Conservation (phyloP, 2,329 filamentous ascomycete genomes). For the Pleomassaria siparia region DNA sequence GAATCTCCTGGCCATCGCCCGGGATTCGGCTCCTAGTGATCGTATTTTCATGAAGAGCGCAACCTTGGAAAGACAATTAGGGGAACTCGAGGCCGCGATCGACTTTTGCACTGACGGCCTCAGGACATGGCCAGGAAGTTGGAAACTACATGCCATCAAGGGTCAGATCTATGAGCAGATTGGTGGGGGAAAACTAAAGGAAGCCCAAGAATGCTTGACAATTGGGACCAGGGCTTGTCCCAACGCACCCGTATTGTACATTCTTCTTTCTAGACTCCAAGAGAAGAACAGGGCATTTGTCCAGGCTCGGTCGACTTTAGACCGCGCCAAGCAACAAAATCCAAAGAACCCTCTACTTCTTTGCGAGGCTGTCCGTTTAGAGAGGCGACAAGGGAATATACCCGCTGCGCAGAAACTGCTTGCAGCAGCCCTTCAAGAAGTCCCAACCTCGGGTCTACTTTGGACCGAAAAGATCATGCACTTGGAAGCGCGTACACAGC, state of each 20-base stretch:
- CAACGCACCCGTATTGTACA: constrained; percentile 82
- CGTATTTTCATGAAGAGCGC: constrained; percentile 97
- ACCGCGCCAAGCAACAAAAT: constrained; percentile 83
- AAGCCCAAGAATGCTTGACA: constrained; percentile 86
- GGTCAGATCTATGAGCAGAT: constrained; percentile 93
- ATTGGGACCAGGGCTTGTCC: constrained; percentile 86
- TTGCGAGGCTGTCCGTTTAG: constrained; percentile 91
- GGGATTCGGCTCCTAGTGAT: constrained; percentile 88
- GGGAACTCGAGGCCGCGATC: constrained; percentile 76
- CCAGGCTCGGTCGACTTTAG: constrained; percentile 91
- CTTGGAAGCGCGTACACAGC: constrained; percentile 85
- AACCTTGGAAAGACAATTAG: constrained; percentile 85
- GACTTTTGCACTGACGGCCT: constrained; percentile 86
- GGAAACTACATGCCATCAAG: constrained; percentile 98
- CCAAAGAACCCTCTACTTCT: constrained; percentile 84
- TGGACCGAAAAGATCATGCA: constrained; percentile 97
- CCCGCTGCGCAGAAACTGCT: constrained; percentile 87
- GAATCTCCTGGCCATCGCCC: constrained; percentile 76
- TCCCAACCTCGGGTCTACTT: constrained; percentile 81
- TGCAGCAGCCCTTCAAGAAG: constrained; percentile 89
- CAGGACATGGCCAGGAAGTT: constrained; percentile 78
- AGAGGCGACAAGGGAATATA: constrained; percentile 81
- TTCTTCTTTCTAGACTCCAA: constrained; percentile 85
- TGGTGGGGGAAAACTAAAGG: constrained; percentile 72
- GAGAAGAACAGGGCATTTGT: constrained; percentile 81